Evolutionary conservation across 768 basidiomycete genomes (phyloP).

Genomic region (Podaxis pistillaris): DNA sequence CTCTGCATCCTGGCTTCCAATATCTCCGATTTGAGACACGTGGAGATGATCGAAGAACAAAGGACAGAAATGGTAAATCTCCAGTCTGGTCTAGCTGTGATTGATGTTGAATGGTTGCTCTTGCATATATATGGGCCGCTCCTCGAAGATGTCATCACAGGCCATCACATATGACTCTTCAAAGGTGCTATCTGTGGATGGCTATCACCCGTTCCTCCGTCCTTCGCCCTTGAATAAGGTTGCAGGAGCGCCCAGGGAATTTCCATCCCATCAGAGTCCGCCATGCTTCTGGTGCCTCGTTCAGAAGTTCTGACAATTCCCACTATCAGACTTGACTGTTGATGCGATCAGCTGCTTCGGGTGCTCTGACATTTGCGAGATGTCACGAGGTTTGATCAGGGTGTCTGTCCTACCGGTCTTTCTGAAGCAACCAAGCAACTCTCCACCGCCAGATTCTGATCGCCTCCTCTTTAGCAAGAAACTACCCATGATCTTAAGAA

Average conservation of each 20-base stretch:
- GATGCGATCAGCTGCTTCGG: conserved; percentile 26
- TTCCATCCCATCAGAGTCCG: conserved; percentile 11
- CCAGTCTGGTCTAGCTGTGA: not conserved
- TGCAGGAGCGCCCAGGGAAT: conserved; percentile 13
- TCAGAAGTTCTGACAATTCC: conserved; percentile 20
- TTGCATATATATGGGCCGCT: not conserved
- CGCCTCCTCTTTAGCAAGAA: conserved; percentile 24
- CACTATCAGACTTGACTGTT: conserved; percentile 22
- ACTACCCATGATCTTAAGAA: conserved; percentile 18
- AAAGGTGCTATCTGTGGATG: not conserved
- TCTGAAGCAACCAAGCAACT: conserved; percentile 27
- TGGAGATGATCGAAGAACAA: conserved; percentile 1
- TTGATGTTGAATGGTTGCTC: not conserved
- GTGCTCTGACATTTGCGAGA: conserved; percentile 23
- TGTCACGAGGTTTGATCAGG: conserved; percentile 36
- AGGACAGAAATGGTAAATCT: conserved; percentile 8
- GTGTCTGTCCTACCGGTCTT: conserved; percentile 22
- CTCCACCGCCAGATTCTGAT: conserved; percentile 30
- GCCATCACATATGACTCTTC: not conserved
- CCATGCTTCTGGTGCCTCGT: conserved; percentile 18
- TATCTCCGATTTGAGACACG: conserved; percentile 4
- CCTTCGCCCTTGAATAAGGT: not conserved
- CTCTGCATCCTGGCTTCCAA: not conserved
- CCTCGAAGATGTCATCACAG: not conserved
- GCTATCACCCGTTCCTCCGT: conserved; percentile 12